Evolutionary conservation across 2,329 filamentous ascomycete species (phyloP).

Genomic region (Claviceps citrina): DNA sequence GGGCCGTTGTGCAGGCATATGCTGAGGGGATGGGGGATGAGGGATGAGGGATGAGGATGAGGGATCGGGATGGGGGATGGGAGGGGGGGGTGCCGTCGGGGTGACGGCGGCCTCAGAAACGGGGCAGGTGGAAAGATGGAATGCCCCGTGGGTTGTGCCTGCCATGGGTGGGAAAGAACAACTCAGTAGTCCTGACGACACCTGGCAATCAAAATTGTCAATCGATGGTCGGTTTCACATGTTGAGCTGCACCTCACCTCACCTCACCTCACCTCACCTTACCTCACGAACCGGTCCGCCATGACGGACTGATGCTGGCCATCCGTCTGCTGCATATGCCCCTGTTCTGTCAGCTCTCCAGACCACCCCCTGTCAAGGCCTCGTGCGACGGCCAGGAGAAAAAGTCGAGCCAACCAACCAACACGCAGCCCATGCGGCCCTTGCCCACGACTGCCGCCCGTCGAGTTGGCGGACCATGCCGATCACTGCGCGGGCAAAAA

Average conservation of each 20-base stretch:
- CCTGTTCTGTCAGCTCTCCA: neutral
- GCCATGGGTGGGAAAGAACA: too few species aligned
- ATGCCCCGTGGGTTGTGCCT: neutral
- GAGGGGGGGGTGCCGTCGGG: too few species aligned
- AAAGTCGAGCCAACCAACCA: too few species aligned
- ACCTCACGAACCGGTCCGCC: neutral
- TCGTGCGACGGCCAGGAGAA: neutral
- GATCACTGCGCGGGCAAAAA: conserved; percentile 4
- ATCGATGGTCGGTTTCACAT: too few species aligned
- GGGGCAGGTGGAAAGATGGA: conserved; percentile 1
- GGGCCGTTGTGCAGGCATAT: too few species aligned
- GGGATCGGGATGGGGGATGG: too few species aligned
- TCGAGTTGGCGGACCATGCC: too few species aligned
- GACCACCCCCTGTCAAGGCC: neutral
- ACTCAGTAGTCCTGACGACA: too few species aligned
- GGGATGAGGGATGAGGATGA: too few species aligned
- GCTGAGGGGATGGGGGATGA: too few species aligned
- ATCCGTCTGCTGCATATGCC: neutral
- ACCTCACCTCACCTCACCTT: too few species aligned
- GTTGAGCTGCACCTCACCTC: neutral
- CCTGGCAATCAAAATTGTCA: neutral
- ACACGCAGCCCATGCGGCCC: too few species aligned
- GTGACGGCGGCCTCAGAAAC: neutral
- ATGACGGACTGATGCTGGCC: neutral
- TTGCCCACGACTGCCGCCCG: neutral